Conservation (phyloP, 2,329 filamentous ascomycete genomes). For the Xylaria sp. region DNA sequence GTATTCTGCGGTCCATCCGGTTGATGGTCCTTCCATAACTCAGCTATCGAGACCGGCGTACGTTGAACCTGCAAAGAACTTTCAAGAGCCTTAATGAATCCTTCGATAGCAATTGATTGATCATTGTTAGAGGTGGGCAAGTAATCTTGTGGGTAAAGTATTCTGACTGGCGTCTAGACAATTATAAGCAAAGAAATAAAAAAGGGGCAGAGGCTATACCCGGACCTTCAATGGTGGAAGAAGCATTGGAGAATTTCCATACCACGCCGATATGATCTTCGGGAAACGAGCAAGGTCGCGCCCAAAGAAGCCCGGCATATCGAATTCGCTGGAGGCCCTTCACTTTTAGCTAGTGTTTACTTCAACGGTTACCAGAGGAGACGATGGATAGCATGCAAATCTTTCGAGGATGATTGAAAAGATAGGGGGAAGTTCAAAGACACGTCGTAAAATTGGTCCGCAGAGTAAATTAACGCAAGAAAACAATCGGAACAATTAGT, state of each 20-base stretch:
- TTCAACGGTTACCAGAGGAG: background rate
- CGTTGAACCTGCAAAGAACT: background rate
- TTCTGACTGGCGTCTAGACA: background rate
- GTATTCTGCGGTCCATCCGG: background rate
- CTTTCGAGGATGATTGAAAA: too few relatives aligned
- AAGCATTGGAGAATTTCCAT: background rate
- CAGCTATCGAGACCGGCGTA: background rate
- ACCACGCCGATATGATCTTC: background rate
- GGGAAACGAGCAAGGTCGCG: background rate
- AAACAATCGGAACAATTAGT: background rate
- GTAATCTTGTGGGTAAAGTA: background rate
- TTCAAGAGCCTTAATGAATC: background rate
- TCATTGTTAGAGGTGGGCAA: background rate
- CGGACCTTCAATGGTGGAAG: background rate
- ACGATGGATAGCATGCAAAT: too few relatives aligned
- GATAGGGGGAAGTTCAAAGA: too few relatives aligned
- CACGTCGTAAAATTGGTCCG: background rate
- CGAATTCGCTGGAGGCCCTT: background rate
- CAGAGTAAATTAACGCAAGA: background rate
- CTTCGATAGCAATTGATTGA: background rate
- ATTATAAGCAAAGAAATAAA: background rate
- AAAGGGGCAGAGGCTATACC: background rate
- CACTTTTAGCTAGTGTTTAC: background rate
- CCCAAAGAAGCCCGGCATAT: background rate
- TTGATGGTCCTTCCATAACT: background rate